Conservation (phyloP, 306 rosid genomes). For the Acacia confusa region DNA sequence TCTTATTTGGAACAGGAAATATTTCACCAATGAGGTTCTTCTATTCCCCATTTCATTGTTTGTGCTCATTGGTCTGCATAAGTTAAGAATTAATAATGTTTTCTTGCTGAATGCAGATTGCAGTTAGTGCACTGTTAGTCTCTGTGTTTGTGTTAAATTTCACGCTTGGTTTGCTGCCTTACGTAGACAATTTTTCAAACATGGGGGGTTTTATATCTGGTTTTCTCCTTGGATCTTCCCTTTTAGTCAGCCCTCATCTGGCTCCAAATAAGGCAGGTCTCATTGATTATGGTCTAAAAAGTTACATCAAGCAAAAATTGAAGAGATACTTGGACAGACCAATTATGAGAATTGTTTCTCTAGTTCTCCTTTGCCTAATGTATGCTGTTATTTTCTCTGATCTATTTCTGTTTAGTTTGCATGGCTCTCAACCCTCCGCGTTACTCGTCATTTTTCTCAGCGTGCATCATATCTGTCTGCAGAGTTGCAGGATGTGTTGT, state of each 20-base stretch:
- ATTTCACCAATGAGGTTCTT: constrained; percentile 64
- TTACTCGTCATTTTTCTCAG: constrained; percentile 29
- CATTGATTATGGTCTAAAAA: constrained; percentile 47
- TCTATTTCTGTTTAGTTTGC: constrained; percentile 21
- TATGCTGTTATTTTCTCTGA: constrained; percentile 40
- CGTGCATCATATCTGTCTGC: constrained; percentile 36
- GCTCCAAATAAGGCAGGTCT: constrained; percentile 57
- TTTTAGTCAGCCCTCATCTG: constrained; percentile 54
- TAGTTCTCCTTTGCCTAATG: constrained; percentile 68
- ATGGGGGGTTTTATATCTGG: constrained; percentile 86
- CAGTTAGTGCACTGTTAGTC: constrained; percentile 58
- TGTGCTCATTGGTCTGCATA: constrained; percentile 23
- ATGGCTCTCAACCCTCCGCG: constrained; percentile 17
- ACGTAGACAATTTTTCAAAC: constrained; percentile 73
- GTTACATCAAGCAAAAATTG: constrained; percentile 50
- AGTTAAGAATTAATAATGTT: constrained; percentile 16
- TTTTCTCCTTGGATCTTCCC: constrained; percentile 73
- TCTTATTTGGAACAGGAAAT: constrained; percentile 68
- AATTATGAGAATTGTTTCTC: constrained; percentile 55
- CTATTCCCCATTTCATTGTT: neutral
- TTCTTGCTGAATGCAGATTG: constrained; percentile 50
- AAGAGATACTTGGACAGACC: constrained; percentile 70
- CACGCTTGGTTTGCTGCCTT: constrained; percentile 77
- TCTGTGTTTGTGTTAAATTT: constrained; percentile 61
- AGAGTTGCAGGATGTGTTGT: constrained; percentile 77